These are phyloP conservation scores for Arabidopsis lyrata DNA, from an alignment of 441 rosid genomes.

Conservation along the genomic window DNA sequence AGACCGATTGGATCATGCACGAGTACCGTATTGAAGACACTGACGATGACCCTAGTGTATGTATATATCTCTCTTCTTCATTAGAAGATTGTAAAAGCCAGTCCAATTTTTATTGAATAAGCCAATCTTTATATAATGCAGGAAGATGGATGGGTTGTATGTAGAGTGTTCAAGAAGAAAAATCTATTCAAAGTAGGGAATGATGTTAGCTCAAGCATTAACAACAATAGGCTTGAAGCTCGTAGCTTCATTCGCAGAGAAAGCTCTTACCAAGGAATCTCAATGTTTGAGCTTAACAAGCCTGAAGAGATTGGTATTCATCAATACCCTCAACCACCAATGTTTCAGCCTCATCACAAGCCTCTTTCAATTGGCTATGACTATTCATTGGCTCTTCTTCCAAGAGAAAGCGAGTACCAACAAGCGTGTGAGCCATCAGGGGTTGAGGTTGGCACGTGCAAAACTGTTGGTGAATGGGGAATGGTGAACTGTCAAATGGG, in stretches of 20 bases:
- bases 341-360: constrained; percentile 24
- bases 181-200: constrained; percentile 74
- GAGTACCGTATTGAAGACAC: constrained; percentile 91
- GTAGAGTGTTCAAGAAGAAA: constrained; percentile 94
- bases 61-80: constrained; percentile 26
- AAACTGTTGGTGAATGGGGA: constrained; percentile 64
- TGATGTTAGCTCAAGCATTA: constrained; percentile 61
- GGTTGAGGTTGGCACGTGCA: constrained; percentile 62
- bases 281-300: constrained; percentile 61
- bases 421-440: constrained; percentile 49
- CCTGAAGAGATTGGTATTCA: constrained; percentile 57
- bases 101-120: background rate
- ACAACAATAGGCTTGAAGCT: constrained; percentile 45
- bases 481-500: constrained; percentile 67
- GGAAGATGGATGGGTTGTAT: constrained; percentile 99
- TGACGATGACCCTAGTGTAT: constrained; percentile 67
- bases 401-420: constrained; percentile 70
- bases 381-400: constrained; percentile 48
- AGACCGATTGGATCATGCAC: constrained; percentile 99
- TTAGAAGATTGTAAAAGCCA: background rate
- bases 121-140: constrained; percentile 28
- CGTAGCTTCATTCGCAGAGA: constrained; percentile 59
- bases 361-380: constrained; percentile 46
- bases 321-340: constrained; percentile 54
- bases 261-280: constrained; percentile 51